Evolutionary conservation across 83 land plant species (phyloP), one percentile per base, ranked within the genome.

Genomic region (Thuja plicata): DNA sequence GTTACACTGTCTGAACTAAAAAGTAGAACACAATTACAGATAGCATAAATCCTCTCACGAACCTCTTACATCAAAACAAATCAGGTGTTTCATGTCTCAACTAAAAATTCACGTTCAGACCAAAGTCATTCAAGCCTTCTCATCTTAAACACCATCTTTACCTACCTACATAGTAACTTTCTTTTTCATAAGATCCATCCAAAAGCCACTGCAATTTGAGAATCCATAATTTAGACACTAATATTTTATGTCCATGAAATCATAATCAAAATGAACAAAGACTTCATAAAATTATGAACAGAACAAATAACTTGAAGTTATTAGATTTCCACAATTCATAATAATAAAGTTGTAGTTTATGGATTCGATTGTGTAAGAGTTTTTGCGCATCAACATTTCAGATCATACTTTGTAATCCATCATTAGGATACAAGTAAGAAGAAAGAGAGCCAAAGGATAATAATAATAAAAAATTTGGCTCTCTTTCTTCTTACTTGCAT

Each of bases 11-110:
- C 86, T 84, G 37, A 84, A 48, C 55, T 21, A 41, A 21, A 35
- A 80, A 41, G 48, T 45, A 83, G 15, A 43, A 83, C 24, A 54
- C 48, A 84, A 84, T 84, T 84, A 84, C 86, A 84, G 86, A 46
- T 16, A 30, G 52, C 54, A 50, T 48, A 48, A 45, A 84, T 57
- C 86, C 30, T 48, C 86, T 84, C 32, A 48, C 55, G 48, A 84
- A 84, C 86, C 86, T 32, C 41, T 30, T 84, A 48, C 37, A 84
- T 32, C 43, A 45, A 84, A 45, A 46, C 86, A 84, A 84, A 84
- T 45, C 32, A 84, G 86, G 57, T 19, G 50, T 45, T 46, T 84
- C 48, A 48, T 83, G 50, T 84, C 86, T 84, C 55, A 84, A 27
- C 57, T 84, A 84, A 15, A 40, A 84, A 50, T 48, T 84, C 4